phyloP scores from a whole-genome alignment of 306 rosid species.

The Pyrus bretschneideri region DNA sequence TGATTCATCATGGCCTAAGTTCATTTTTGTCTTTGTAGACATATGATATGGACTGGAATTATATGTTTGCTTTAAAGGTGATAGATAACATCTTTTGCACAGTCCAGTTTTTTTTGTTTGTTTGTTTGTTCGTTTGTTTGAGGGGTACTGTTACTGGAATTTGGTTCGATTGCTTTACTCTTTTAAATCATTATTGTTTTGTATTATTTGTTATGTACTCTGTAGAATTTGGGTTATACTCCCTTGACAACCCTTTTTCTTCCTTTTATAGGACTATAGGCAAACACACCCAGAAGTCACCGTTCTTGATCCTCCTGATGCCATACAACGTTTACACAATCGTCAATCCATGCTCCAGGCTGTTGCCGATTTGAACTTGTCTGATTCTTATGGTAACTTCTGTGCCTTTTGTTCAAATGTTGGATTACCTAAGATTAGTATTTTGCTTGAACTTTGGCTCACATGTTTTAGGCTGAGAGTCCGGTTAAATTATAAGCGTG shows the following conservation, averaged over 20 bases:
- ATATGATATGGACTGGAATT: neutral
- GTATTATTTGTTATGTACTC: neutral
- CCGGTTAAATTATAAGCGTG: neutral
- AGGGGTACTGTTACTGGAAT: neutral
- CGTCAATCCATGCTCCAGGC: conserved; percentile 96
- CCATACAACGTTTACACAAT: conserved; percentile 68
- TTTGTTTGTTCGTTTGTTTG: too few relatives aligned
- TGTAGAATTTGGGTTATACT: neutral
- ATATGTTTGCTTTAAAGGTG: neutral
- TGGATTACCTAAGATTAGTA: neutral
- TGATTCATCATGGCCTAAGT: too few relatives aligned
- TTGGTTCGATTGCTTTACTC: neutral
- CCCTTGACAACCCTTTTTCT: conserved; percentile 6
- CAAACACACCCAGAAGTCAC: conserved; percentile 81
- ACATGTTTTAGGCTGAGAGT: neutral
- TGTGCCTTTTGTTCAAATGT: neutral
- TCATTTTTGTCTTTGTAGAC: neutral
- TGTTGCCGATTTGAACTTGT: conserved; percentile 79
- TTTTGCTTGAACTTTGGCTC: conserved; percentile 15
- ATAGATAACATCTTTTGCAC: neutral
- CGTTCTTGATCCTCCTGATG: conserved; percentile 95
- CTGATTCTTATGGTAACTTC: conserved; percentile 59
- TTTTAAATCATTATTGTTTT: neutral
- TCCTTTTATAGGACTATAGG: conserved; percentile 63
- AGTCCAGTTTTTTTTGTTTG: too few relatives aligned